Conservation (phyloP, 2,329 filamentous ascomycete genomes). For the Dothideomycetes sp. region DNA sequence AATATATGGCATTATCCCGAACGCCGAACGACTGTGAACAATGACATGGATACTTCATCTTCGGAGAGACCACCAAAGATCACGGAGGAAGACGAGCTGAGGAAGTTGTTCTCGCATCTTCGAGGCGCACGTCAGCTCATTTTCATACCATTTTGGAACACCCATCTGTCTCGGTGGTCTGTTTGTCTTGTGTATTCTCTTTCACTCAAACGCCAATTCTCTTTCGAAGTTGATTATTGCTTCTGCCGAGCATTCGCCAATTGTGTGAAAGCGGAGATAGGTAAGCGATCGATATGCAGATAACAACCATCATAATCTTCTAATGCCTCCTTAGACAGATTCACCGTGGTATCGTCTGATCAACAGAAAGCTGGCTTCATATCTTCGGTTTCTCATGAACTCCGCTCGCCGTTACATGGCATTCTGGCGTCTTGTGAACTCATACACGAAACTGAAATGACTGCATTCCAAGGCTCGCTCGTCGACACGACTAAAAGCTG, state of each 20-base stretch:
- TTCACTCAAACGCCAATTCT: slow-evolving; percentile 30
- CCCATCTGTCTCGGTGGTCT: slow-evolving; percentile 25
- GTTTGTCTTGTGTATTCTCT: slow-evolving; percentile 34
- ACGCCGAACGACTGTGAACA: neutral
- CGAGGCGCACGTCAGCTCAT: slow-evolving; percentile 39
- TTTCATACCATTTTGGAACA: slow-evolving; percentile 43
- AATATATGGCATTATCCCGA: slow-evolving; percentile 5
- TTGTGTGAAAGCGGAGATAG: slow-evolving; percentile 30
- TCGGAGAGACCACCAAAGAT: neutral
- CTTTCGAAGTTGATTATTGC: slow-evolving; percentile 30
- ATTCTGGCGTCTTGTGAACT: slow-evolving; percentile 40
- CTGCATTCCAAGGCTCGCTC: slow-evolving; percentile 30
- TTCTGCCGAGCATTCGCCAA: slow-evolving; percentile 30
- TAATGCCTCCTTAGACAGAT: too few relatives aligned
- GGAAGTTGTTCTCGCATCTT: slow-evolving; percentile 28
- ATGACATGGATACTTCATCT: neutral
- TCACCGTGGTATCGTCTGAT: slow-evolving; percentile 30
- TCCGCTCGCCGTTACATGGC: slow-evolving; percentile 36
- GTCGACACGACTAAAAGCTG: slow-evolving; percentile 38
- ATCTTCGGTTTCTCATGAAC: slow-evolving; percentile 39
- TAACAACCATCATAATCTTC: too few relatives aligned
- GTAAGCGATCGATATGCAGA: too few relatives aligned
- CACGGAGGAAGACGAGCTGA: slow-evolving; percentile 14
- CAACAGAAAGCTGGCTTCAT: slow-evolving; percentile 42
- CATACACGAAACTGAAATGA: slow-evolving; percentile 32